Conservation (phyloP, 306 rosid species). For the Biancaea sappan region DNA sequence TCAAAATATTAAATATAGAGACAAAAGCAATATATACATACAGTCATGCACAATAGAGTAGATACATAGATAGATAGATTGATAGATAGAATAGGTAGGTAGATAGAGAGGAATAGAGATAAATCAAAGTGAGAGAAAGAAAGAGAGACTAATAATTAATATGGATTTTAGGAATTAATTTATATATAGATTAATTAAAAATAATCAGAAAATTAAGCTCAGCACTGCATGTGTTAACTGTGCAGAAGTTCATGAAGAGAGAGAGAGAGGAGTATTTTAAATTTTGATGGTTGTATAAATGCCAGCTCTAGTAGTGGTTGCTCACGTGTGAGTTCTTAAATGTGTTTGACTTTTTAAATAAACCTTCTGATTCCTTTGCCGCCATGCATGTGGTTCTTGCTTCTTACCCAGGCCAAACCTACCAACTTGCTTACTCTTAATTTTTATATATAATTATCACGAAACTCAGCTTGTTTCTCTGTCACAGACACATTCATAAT, state of each 20-base stretch:
- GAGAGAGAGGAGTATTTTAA: not conserved
- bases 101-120: too few species aligned
- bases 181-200: not conserved
- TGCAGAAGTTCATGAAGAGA: not conserved
- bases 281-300: constrained; percentile 19
- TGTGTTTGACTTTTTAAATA: constrained; percentile 81
- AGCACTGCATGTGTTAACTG: too few species aligned
- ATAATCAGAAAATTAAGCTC: not conserved
- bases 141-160: too few species aligned
- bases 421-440: constrained; percentile 22
- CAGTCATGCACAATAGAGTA: too few species aligned
- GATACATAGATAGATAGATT: not conserved
- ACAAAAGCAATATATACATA: not conserved
- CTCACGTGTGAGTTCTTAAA: constrained; percentile 84
- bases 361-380: constrained; percentile 54
- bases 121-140: too few species aligned
- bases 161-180: constrained; percentile 46
- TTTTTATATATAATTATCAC: constrained; percentile 8
- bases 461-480: constrained; percentile 38
- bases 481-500: constrained; percentile 19
- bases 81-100: not conserved
- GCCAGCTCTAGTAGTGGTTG: constrained; percentile 53
- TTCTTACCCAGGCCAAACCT: constrained; percentile 44
- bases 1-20: constrained; percentile 40
- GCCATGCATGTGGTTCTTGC: constrained; percentile 72